Conservation (phyloP, 1,284 basidiomycete species). For the Marasmius oreades region DNA sequence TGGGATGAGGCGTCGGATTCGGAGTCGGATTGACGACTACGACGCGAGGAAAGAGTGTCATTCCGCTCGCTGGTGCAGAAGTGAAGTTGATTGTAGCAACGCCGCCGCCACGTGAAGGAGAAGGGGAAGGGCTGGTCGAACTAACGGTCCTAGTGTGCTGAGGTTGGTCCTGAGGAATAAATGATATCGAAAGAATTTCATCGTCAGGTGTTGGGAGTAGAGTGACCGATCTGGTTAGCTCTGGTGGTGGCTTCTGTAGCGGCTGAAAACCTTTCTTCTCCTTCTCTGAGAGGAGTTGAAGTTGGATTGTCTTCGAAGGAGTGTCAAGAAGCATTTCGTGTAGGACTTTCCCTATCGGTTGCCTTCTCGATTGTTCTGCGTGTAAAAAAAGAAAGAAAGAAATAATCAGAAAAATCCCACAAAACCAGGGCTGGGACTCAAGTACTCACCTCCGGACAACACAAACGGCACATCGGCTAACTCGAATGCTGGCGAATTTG, state of each 20-base stretch:
- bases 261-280: constrained; percentile 8
- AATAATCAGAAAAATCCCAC: background rate
- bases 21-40: constrained; percentile 54
- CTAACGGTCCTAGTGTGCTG: background rate
- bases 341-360: constrained; percentile 49
- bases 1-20: constrained; percentile 53
- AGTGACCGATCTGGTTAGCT: background rate
- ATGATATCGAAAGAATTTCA: constrained; percentile 12
- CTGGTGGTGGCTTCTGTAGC: background rate
- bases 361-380: constrained; percentile 15
- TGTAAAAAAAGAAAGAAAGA: constrained; percentile 1
- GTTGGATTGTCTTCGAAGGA: constrained; percentile 24
- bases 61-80: background rate
- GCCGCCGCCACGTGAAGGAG: background rate
- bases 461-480: constrained; percentile 5
- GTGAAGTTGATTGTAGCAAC: constrained; percentile 4
- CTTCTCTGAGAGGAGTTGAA: constrained; percentile 9
- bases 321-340: constrained; percentile 45
- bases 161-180: constrained; percentile 4
- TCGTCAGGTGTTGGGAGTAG: constrained; percentile 12
- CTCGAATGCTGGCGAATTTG: constrained; percentile 26
- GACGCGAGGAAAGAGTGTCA: constrained; percentile 37
- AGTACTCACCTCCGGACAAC: background rate
- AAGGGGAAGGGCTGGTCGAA: background rate
- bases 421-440: background rate